These are phyloP conservation scores for Populus hybrid DNA, from an alignment of 441 rosid species.

Conservation along the genomic window DNA sequence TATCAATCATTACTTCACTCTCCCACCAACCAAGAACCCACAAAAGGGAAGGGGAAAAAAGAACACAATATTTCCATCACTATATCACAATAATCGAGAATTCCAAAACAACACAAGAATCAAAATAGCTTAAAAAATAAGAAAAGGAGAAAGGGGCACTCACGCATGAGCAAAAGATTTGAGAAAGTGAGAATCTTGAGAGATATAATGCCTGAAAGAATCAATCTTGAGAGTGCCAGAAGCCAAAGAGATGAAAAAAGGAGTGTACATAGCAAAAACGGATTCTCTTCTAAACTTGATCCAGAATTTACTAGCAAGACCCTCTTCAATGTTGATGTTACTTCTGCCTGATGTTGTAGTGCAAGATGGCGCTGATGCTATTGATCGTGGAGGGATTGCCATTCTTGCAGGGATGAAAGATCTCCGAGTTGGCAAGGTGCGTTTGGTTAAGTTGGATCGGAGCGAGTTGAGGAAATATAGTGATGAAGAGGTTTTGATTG, in stretches of 20 bases:
- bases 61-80: too few relatives aligned
- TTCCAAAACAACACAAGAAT: neutral
- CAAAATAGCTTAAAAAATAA: neutral
- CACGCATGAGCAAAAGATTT: constrained; percentile 86
- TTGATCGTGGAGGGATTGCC: constrained; percentile 31
- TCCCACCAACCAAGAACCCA: neutral
- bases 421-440: constrained; percentile 8
- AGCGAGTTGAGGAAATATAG: constrained; percentile 8
- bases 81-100: neutral
- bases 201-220: constrained; percentile 66
- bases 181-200: constrained; percentile 83
- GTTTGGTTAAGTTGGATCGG: constrained; percentile 12
- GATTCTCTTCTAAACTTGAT: constrained; percentile 64
- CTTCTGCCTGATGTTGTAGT: neutral
- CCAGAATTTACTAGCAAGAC: constrained; percentile 70
- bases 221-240: constrained; percentile 74
- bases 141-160: constrained; percentile 21
- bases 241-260: constrained; percentile 72
- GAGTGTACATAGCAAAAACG: constrained; percentile 51
- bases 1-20: neutral
- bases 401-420: constrained; percentile 28
- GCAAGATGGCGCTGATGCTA: constrained; percentile 4
- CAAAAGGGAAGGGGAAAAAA: neutral
- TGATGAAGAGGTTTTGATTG: constrained; percentile 32
- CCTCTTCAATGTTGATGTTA: constrained; percentile 34